Base-by-base conservation (phyloP, 352 stramenopile species). In the Phytophthora pistaciae region DNA sequence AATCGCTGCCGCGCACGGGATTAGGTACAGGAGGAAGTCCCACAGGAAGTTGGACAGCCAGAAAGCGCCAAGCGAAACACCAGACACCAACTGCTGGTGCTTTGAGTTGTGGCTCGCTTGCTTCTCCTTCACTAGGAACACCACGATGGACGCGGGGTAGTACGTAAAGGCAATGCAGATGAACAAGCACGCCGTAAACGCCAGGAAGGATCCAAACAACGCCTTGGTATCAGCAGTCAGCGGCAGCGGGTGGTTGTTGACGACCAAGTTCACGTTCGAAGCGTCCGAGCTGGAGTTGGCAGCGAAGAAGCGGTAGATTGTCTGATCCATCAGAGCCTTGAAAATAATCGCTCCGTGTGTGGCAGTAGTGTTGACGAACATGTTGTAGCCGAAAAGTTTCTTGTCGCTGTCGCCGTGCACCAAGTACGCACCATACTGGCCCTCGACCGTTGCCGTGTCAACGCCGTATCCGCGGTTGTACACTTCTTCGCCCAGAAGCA, bases 1-100 rank as follows among this genome's bases (percentile, higher is more conserved):
- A 48, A 93, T 56, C 0, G 73, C 86, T 9, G 71, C 67, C 9
- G 59, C 72, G 20, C 74, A 85, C 33, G 88, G 83, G 7, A 98
- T 79, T 48, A 98, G 70, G 80, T 98, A 99, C 53, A 96, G 92
- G 23, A 96, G 57, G 31, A 98, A 78, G 74, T 99, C 96, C 87
- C 95, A 99, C 8, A 96, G 56, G 62, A 92, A 98, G 44, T 97
- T 99, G n/a, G 95, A 93, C 3, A 98, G 44, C 98, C 98, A 99
- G 71, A 99, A 99, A 0, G 95, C 92, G 1, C 67, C 70, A 10
- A 99, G 83, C 36, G 91, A 93, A 0, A 99, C 96, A 11, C 98
- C 98, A 0, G 92, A 97, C 27, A 99, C 97, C 76, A 88, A 92
- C 72, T 98, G 95, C 79, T 98, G 91, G 84, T 99, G 98, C 76